Base-by-base conservation (phyloP, 176 grass and related monocot genomes). In the Cocos nucifera region DNA sequence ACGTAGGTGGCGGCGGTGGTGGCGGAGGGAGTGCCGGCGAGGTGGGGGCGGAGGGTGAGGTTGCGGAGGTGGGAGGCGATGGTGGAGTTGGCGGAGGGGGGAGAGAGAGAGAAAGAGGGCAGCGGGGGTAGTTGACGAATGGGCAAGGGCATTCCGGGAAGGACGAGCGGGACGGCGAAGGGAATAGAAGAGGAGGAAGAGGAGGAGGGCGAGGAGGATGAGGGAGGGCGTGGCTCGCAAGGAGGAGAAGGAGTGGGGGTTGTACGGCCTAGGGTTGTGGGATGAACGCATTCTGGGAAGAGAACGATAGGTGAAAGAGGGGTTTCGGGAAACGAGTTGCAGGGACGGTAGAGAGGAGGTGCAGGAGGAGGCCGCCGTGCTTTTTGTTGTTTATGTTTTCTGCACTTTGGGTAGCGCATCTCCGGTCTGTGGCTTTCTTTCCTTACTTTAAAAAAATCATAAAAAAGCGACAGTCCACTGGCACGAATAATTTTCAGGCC, bases 11-110 rank as follows among this genome's bases (percentile, higher is more conserved):
- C n/a, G 17, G 69, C 56, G 22, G 19, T 6, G 0, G 61, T 64
- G 4, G 78, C 75, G 3, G 22, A 25, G 9, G 69, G 44, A 19
- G 91, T 96, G 5, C 91, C 91, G 44, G 91, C 91, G 50, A 90
- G 73, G 65, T 96, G 91, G n/a, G 86, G 86, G 22, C 72, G 77
- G 64, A 74, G 53, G 17, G 91, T 96, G 61, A 96, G 91, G 15
- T 35, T 3, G 20, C 69, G 86, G 19, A 96, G 86, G 75, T 90
- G 69, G 16, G 58, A 60, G 1, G 75, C 76, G 73, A 96, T 85
- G 71, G 69, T 87, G 50, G 72, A 53, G 72, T 96, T 96, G 58
- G 86, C 86, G 0, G 79, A 81, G 15, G 72, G 72, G 5, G 54
- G 80, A 87, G 57, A 87, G 80, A 3, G 86, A 85, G 4, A 88